Evolutionary conservation across 179 eudicot species (phyloP), one percentile per base, ranked within the genome.

Genomic region (Nepenthes alata): DNA sequence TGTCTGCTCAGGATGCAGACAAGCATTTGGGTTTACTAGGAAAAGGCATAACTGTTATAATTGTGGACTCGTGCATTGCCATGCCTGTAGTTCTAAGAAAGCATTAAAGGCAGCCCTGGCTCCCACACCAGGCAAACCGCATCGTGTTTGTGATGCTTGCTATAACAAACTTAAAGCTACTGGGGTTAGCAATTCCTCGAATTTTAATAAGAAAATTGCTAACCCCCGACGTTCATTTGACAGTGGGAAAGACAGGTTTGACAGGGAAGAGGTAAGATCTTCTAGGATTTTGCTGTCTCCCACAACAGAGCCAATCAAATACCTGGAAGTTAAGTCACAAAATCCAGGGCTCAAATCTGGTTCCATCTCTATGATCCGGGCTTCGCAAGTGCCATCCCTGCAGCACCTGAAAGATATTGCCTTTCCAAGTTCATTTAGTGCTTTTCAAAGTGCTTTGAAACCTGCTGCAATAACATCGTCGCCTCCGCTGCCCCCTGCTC

Each of bases 61-160:
- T 51, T 89, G 96, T 57, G 95, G 95, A 2, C 74, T 84, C 10
- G 96, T 87, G 2, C 91, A 85, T 66, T 89, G 97, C 61, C 85
- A 81, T 57, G 82, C 81, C 9, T 89, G 97, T 70, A 89, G 89
- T 54, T 89, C 97, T 8, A 87, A 67, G 48, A 89, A 89, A 55
- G 91, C 89, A 11, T 47, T 85, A n/a, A 85, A 72, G 67, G 97
- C 95, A 34, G 97, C 97, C 11, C 78, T 87, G 66, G 97, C 97
- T 60, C 95, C 95, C 2, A 89, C 86, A 13, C 93, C 89, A 0
- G 85, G 89, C 49, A 89, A 89, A 69, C 93, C 97, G 47, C 93
- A 89, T 70, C 84, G 97, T 10, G 97, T 89, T 8, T 89, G 97
- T 72, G 97, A 89, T 63, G 73, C 85, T 58, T 87, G 97, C 67